phyloP scores from a whole-genome alignment of 2,329 filamentous ascomycete species.

The Fusarium pseudograminearum region DNA sequence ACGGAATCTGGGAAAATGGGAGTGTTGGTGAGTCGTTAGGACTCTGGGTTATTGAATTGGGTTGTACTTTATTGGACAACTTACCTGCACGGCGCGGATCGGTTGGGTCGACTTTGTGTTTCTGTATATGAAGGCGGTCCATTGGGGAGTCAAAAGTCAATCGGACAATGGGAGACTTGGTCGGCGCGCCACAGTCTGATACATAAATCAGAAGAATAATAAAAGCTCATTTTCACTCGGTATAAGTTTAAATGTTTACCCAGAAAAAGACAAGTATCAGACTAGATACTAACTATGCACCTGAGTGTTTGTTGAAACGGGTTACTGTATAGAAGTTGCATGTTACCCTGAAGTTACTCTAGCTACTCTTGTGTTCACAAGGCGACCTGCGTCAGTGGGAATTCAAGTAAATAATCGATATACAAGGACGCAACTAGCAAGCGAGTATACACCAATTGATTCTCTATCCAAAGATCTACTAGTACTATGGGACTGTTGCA shows the following conservation, averaged over 20 bases:
- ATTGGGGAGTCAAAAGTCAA: slow-evolving; percentile 35
- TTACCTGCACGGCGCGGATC: slow-evolving; percentile 35
- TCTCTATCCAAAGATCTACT: not conserved
- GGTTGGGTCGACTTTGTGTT: slow-evolving; percentile 26
- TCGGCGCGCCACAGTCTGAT: slow-evolving; percentile 30
- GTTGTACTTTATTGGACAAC: slow-evolving; percentile 40
- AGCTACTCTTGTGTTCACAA: not conserved
- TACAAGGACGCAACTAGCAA: not conserved
- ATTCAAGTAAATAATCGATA: not conserved
- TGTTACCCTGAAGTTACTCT: not conserved
- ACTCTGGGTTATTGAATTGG: slow-evolving; percentile 25
- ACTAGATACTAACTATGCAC: not conserved
- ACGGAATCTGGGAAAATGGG: slow-evolving; percentile 15
- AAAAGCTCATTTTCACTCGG: slow-evolving; percentile 14
- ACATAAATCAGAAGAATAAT: slow-evolving; percentile 26
- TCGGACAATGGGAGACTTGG: slow-evolving; percentile 29
- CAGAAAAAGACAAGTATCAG: no score
- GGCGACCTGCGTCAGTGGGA: not conserved
- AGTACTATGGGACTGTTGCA: not conserved
- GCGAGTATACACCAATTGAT: not conserved
- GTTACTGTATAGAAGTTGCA: not conserved
- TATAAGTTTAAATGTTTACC: not conserved
- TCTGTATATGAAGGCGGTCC: slow-evolving; percentile 17
- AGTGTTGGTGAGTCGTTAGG: slow-evolving; percentile 23
- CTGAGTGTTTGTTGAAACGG: no score